Conservation (phyloP, 495 filamentous ascomycete genomes). For the Pyrenula massariospora region DNA sequence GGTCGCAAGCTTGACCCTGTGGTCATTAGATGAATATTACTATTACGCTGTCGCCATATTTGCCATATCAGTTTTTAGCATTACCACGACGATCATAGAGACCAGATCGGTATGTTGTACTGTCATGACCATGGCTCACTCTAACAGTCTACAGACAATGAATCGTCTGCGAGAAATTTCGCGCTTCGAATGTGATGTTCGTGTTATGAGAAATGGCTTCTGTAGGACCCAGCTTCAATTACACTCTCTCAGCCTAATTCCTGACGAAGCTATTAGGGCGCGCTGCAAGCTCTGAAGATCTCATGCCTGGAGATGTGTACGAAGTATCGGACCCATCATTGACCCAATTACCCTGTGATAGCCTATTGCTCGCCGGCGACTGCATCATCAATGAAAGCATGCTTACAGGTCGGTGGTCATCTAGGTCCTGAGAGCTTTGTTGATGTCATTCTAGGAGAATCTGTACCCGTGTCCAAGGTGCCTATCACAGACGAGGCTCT, state of each 20-base stretch:
- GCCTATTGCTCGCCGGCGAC: conserved; percentile 82
- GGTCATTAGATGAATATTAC: conserved; percentile 93
- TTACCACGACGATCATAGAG: conserved; percentile 78
- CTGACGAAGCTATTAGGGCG: conserved; percentile 45
- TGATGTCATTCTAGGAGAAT: conserved; percentile 55
- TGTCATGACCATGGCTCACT: conserved; percentile 2
- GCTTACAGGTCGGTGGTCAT: conserved; percentile 59
- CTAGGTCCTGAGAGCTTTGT: neutral
- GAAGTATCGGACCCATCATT: conserved; percentile 95
- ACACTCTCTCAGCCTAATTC: conserved; percentile 1
- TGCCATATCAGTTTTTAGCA: conserved; percentile 84
- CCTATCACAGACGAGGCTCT: conserved; percentile 79
- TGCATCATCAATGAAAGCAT: conserved; percentile 99
- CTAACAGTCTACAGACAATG: conserved; percentile 54
- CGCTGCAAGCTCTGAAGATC: conserved; percentile 69
- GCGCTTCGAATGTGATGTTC: conserved; percentile 85
- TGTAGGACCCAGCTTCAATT: conserved; percentile 44
- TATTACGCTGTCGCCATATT: conserved; percentile 97
- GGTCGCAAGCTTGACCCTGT: conserved; percentile 84
- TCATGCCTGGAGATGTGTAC: conserved; percentile 94
- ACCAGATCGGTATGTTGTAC: conserved; percentile 58
- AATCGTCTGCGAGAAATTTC: conserved; percentile 82
- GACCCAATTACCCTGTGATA: conserved; percentile 87
- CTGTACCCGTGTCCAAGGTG: conserved; percentile 87
- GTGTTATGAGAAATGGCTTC: conserved; percentile 87